These are phyloP conservation scores for Ascobolus immersus DNA, from an alignment of 495 filamentous ascomycete species.

Conservation along the genomic window DNA sequence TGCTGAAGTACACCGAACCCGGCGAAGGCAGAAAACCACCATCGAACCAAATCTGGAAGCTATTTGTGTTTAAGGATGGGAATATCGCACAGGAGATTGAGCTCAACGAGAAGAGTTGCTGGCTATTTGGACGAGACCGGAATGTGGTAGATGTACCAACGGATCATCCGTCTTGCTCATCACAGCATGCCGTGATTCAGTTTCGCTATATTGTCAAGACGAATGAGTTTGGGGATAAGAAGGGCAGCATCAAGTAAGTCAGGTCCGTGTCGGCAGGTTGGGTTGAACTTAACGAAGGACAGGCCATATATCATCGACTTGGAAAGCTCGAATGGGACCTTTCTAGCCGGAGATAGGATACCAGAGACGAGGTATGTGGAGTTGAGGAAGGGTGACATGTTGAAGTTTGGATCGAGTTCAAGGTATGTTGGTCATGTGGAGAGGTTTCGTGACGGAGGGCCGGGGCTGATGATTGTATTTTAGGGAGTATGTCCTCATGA, in stretches of 20 bases:
- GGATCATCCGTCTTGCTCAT: slow-evolving; percentile 76
- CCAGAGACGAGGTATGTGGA: slow-evolving; percentile 62
- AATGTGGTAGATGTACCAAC: slow-evolving; percentile 58
- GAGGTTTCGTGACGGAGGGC: background rate
- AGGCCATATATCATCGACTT: slow-evolving; percentile 82
- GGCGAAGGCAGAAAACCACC: slow-evolving; percentile 75
- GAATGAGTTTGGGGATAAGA: slow-evolving; percentile 64
- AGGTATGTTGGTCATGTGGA: slow-evolving; percentile 17
- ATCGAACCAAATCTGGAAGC: slow-evolving; percentile 48
- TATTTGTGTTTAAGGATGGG: slow-evolving; percentile 78
- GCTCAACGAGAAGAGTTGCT: slow-evolving; percentile 51
- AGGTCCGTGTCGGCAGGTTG: no score
- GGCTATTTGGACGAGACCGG: slow-evolving; percentile 63
- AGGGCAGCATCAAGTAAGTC: no score
- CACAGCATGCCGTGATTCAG: slow-evolving; percentile 87
- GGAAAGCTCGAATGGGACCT: slow-evolving; percentile 80
- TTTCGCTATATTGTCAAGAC: slow-evolving; percentile 62
- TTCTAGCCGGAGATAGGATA: slow-evolving; percentile 46
- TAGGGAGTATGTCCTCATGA: slow-evolving; percentile 58
- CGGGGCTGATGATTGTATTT: slow-evolving; percentile 3
- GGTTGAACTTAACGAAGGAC: no score
- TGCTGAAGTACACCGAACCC: slow-evolving; percentile 90
- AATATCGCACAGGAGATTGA: slow-evolving; percentile 59
- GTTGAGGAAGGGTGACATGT: slow-evolving; percentile 61
- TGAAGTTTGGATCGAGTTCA: slow-evolving; percentile 65